Evolutionary conservation across 2,329 filamentous ascomycete species (phyloP).

Genomic region (Stenocarpella maydis): DNA sequence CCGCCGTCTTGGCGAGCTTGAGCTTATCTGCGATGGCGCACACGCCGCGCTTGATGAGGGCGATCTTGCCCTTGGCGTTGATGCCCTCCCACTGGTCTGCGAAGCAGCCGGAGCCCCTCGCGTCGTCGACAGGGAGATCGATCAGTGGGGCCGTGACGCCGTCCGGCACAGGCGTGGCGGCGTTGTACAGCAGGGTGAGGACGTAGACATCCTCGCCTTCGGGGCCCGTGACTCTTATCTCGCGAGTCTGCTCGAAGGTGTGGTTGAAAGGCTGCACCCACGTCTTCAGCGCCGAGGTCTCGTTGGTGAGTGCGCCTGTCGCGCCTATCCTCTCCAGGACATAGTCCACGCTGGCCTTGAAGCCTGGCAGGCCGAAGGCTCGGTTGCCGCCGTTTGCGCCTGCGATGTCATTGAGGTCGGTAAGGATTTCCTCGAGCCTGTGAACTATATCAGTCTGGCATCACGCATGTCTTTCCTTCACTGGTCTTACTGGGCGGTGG

Average conservation of each 20-base stretch:
- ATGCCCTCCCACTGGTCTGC: slow-evolving; percentile 50
- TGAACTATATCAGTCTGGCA: background rate
- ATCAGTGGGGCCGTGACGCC: slow-evolving; percentile 46
- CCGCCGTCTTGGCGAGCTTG: slow-evolving; percentile 51
- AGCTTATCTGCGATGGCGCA: slow-evolving; percentile 55
- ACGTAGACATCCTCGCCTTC: slow-evolving; percentile 54
- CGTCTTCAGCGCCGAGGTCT: slow-evolving; percentile 49
- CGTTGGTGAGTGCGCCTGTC: slow-evolving; percentile 48
- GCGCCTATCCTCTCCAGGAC: slow-evolving; percentile 54
- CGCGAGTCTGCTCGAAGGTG: slow-evolving; percentile 52
- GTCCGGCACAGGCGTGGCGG: slow-evolving; percentile 49
- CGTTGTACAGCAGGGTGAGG: slow-evolving; percentile 56
- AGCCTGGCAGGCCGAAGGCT: slow-evolving; percentile 67
- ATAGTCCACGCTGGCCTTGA: slow-evolving; percentile 65
- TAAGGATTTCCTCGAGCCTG: slow-evolving; percentile 61
- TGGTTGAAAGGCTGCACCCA: slow-evolving; percentile 57
- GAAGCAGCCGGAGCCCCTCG: slow-evolving; percentile 50
- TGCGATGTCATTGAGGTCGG: slow-evolving; percentile 56
- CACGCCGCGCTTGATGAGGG: slow-evolving; percentile 53
- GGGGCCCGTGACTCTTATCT: slow-evolving; percentile 54
- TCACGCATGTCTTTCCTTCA: background rate
- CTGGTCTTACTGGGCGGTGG: slow-evolving; percentile 46
- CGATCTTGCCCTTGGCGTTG: slow-evolving; percentile 53
- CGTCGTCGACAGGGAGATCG: slow-evolving; percentile 47
- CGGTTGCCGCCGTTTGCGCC: slow-evolving; percentile 65